Evolutionary conservation across 257 asterid genomes (phyloP).

Genomic region (Osmanthus fragrans): DNA sequence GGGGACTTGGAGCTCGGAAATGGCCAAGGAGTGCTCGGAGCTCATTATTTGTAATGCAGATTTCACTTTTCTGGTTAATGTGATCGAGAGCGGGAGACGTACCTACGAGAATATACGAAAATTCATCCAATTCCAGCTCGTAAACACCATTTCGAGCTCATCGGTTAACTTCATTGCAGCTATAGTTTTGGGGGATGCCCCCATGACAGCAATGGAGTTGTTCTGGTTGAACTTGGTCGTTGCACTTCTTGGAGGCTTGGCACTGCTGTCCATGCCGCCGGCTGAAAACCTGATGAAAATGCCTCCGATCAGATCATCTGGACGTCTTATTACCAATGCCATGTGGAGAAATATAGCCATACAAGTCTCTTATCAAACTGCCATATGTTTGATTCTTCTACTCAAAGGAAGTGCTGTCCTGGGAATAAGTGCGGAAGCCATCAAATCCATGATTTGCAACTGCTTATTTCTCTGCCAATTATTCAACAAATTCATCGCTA

Average conservation of each 20-base stretch:
- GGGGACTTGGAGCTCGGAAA: slow-evolving; percentile 32
- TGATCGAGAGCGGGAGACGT: slow-evolving; percentile 29
- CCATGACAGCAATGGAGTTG: slow-evolving; percentile 30
- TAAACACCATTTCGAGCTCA: slow-evolving; percentile 18
- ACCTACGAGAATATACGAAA: slow-evolving; percentile 28
- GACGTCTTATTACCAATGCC: slow-evolving; percentile 23
- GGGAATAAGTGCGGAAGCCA: slow-evolving; percentile 13
- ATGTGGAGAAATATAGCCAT: slow-evolving; percentile 34
- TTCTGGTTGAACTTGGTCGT: slow-evolving; percentile 39
- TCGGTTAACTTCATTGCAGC: slow-evolving; percentile 26
- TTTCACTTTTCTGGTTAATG: neutral
- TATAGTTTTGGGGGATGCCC: slow-evolving; percentile 20
- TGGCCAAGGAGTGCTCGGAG: slow-evolving; percentile 20
- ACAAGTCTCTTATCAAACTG: slow-evolving; percentile 36
- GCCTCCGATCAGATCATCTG: neutral
- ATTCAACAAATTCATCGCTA: slow-evolving; percentile 31
- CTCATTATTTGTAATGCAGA: slow-evolving; percentile 13
- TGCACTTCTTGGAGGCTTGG: slow-evolving; percentile 31
- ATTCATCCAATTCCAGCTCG: slow-evolving; percentile 32
- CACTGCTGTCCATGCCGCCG: slow-evolving; percentile 23
- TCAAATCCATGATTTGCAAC: slow-evolving; percentile 24
- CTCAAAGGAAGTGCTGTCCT: slow-evolving; percentile 24
- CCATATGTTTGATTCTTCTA: slow-evolving; percentile 29
- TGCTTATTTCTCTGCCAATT: slow-evolving; percentile 34
- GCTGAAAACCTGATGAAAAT: neutral